Conservation (phyloP, 2,329 filamentous ascomycete genomes). For the Conoideocrella luteorostrata region DNA sequence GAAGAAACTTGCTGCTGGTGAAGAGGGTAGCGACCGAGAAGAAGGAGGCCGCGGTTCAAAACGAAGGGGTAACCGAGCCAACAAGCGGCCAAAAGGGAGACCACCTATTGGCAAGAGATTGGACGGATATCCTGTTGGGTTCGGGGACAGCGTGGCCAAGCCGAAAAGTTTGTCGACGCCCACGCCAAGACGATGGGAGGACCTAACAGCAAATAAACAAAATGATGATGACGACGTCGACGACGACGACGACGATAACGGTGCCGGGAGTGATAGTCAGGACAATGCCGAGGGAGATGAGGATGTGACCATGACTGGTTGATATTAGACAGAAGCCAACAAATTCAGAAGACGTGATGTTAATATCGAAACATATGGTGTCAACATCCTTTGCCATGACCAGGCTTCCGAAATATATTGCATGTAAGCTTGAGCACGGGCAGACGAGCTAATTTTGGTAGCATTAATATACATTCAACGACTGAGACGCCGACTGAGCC, state of each 20-base stretch:
- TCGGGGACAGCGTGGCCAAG: conserved; percentile 12
- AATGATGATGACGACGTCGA: conserved; percentile 18
- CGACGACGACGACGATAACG: conserved; percentile 17
- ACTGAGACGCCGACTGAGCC: no score
- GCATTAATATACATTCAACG: no score
- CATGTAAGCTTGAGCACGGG: no score
- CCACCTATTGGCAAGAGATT: not conserved
- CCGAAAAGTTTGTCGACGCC: conserved; percentile 23
- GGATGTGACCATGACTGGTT: conserved; percentile 21
- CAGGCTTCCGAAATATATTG: no score
- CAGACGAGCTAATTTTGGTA: no score
- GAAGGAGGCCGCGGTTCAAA: not conserved
- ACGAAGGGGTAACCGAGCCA: conserved; percentile 11
- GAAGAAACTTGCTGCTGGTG: conserved; percentile 10
- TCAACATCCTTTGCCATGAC: no score
- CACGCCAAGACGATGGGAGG: conserved; percentile 29
- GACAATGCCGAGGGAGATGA: conserved; percentile 17
- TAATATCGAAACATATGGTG: no score
- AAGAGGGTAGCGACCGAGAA: no score
- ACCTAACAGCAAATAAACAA: conserved; percentile 18
- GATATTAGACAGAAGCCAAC: no score
- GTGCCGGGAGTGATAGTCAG: no score
- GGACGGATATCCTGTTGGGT: conserved; percentile 14
- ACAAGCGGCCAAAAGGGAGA: conserved; percentile 3
- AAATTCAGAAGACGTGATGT: no score